Base-by-base conservation (phyloP, 75 land plant genomes). In the Cunninghamia lanceolata region DNA sequence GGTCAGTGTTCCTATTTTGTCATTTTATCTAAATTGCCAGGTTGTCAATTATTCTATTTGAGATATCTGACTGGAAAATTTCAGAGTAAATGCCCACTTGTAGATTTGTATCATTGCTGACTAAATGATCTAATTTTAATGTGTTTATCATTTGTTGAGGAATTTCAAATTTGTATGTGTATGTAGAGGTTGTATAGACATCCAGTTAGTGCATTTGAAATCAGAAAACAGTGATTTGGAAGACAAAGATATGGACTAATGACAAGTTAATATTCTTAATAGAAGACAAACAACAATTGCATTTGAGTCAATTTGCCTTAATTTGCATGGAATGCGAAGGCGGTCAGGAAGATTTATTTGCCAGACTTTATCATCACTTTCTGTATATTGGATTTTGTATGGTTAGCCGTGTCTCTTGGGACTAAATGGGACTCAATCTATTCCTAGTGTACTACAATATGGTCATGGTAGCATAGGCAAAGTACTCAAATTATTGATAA, bases 1-100 rank as follows among this genome's bases (percentile, higher is more conserved):
- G 96, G 99, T 97, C 79, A 82, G 77, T 53, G 15, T 42, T 70
- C 46, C 63, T 40, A 86, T 71, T 35, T 34, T 82, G 14, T n/a
- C 38, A 70, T 38, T 28, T 63, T 63, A 63, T 63, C 28, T 63
- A 63, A 63, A 25, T 63, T 63, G 52, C 10, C 52, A 50, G 52
- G 52, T 50, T 50, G 68, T 63, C 68, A 63, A 28, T 63, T 25
- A 63, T 63, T 63, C 9, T 25, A 25, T 63, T 63, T 25, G n/a
- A 63, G 68, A 63, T 63, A 63, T 4, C 9, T 63, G 68, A 63
- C 68, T 21, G n/a, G 68, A 63, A 25, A 63, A 4, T 63, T 63
- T 5, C 68, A 25, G 17, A 70, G 32, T 6, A 25, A 9, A 85
- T 17, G 36, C 75, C 34, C 75, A 32, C 0, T 34, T 30, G 36